These are phyloP conservation scores for Recurvomyces mirabilis DNA, from an alignment of 495 filamentous ascomycete genomes.

Conservation along the genomic window DNA sequence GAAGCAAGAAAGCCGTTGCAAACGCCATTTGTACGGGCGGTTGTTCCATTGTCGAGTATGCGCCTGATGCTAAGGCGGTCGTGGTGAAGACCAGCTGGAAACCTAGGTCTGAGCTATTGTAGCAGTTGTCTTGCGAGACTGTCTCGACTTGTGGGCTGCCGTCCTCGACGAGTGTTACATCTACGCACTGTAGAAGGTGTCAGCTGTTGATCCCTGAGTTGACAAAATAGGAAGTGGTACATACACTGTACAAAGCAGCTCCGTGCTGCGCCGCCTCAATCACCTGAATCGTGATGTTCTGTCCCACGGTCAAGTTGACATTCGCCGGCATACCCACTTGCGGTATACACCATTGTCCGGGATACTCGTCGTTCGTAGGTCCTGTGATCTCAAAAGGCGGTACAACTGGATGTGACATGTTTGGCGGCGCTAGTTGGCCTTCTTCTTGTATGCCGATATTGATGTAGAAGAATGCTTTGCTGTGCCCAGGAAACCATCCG, in stretches of 20 bases:
- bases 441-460: conserved; percentile 61
- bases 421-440: conserved; percentile 61
- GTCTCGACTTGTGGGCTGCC: conserved; percentile 47
- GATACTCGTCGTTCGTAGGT: conserved; percentile 68
- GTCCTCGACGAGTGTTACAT: conserved; percentile 70
- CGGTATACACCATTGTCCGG: conserved; percentile 78
- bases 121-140: conserved; percentile 72
- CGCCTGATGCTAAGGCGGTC: conserved; percentile 12
- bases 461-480: conserved; percentile 76
- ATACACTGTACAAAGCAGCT: conserved; percentile 80
- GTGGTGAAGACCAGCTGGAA: conserved; percentile 66
- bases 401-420: conserved; percentile 80
- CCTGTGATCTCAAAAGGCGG: conserved; percentile 78
- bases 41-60: too few species aligned
- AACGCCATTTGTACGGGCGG: too few species aligned
- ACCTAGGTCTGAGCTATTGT: conserved; percentile 62
- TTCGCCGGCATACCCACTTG: conserved; percentile 79
- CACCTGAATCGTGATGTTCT: conserved; percentile 90
- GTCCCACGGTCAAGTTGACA: conserved; percentile 59
- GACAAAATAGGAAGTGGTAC: conserved; percentile 30
- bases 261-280: conserved; percentile 85
- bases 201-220: too few species aligned
- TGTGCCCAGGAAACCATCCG: conserved; percentile 90
- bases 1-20: too few species aligned
- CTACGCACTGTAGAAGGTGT: conserved; percentile 93